Percentiles rank a stretch among this genome's conserved stretches.
Evolutionary conservation across 2,329 filamentous ascomycete species (phyloP).

Genomic region (Cryphonectria radicalis): DNA sequence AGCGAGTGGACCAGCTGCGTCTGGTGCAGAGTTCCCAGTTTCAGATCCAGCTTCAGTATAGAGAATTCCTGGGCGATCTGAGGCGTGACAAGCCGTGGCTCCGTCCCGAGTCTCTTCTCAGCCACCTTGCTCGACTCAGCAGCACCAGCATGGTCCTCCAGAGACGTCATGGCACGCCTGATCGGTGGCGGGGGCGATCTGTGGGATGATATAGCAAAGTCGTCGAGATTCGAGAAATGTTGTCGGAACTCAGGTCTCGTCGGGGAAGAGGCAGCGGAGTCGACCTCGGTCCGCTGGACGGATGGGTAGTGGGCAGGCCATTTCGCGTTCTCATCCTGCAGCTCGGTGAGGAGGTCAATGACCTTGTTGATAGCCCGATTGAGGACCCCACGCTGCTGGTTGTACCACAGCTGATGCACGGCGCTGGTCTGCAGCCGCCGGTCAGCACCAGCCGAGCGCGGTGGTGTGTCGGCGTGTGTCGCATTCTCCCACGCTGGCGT

Average conservation of each 20-base stretch:
- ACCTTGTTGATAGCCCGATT: slow-evolving; percentile 85
- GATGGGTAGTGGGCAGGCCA: slow-evolving; percentile 98
- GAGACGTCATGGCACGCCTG: slow-evolving; percentile 73
- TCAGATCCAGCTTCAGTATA: slow-evolving; percentile 90
- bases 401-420: slow-evolving; percentile 92
- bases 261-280: slow-evolving; percentile 49
- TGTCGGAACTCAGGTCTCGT: slow-evolving; percentile 67
- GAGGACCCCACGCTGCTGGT: slow-evolving; percentile 86
- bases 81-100: slow-evolving; percentile 85
- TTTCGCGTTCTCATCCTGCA: slow-evolving; percentile 86
- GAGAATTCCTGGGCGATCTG: slow-evolving; percentile 97
- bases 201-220: slow-evolving; percentile 44
- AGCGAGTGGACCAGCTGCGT: slow-evolving; percentile 91
- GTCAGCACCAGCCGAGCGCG: slow-evolving; percentile 60
- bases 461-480: slow-evolving; percentile 50
- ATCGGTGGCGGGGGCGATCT: slow-evolving; percentile 41
- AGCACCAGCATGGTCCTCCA: slow-evolving; percentile 64
- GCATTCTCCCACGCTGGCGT: slow-evolving; percentile 49
- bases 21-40: slow-evolving; percentile 84
- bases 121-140: slow-evolving; percentile 77
- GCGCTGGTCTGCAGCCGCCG: slow-evolving; percentile 75
- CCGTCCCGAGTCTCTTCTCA: slow-evolving; percentile 63
- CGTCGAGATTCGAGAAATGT: slow-evolving; percentile 62
- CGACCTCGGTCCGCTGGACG: slow-evolving; percentile 64
- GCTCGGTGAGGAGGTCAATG: slow-evolving; percentile 77